Percentiles rank a stretch among this genome's conserved stretches.
Evolutionary conservation across 768 basidiomycete genomes (phyloP).

Genomic region (Mycena olivaceomarginata): DNA sequence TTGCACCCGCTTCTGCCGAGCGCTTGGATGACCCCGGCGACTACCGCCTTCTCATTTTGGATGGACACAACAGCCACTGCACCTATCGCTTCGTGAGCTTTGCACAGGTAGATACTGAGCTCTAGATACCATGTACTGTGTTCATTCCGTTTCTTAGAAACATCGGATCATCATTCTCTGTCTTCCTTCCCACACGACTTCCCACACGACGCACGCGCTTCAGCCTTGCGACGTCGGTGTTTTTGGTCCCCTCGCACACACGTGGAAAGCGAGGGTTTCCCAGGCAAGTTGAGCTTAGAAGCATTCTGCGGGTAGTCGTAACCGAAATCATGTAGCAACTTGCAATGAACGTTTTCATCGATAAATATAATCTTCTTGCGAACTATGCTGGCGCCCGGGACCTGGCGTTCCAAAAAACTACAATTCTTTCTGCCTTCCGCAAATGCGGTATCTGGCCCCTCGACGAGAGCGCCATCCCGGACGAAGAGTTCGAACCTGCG

Average conservation of each 20-base stretch:
- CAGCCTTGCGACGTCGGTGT: conserved; percentile 14
- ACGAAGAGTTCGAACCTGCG: conserved; percentile 29
- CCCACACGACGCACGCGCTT: too few relatives aligned
- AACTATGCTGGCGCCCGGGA: conserved; percentile 14
- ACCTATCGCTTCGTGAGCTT: background rate
- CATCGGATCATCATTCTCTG: too few relatives aligned
- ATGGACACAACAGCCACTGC: conserved; percentile 48
- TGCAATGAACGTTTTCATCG: conserved; percentile 6
- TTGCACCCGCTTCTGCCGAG: conserved; percentile 17
- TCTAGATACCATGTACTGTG: too few relatives aligned
- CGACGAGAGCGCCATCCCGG: conserved; percentile 35
- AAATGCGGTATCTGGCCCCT: conserved; percentile 48
- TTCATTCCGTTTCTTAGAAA: too few relatives aligned
- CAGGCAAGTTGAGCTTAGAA: background rate
- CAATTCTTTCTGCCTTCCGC: conserved; percentile 42
- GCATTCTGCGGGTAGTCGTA: background rate
- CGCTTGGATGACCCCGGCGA: conserved; percentile 25
- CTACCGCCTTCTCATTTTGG: conserved; percentile 48
- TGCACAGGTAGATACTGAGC: too few relatives aligned
- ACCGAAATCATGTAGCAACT: conserved; percentile 1
- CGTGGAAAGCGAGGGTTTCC: conserved; percentile 42
- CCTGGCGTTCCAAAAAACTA: conserved; percentile 34
- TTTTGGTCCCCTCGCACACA: conserved; percentile 55
- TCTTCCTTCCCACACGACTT: too few relatives aligned
- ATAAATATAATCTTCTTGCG: conserved; percentile 31